These are phyloP conservation scores for Jasminum sambac DNA, from an alignment of 257 asterid genomes.

Conservation along the genomic window DNA sequence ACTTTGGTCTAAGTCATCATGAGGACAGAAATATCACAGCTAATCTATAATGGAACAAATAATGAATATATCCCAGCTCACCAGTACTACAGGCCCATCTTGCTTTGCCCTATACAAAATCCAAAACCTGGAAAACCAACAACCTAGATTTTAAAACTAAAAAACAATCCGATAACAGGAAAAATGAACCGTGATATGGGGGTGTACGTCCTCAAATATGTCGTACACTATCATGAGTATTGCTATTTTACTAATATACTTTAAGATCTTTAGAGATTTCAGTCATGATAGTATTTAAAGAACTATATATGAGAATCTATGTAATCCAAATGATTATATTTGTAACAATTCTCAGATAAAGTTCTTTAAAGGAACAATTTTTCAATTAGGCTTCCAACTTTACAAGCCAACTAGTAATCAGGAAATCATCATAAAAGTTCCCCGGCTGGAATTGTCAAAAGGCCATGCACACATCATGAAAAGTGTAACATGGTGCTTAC, in stretches of 20 bases:
- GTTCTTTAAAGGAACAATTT: too few relatives aligned
- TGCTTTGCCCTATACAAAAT: slow-evolving; percentile 81
- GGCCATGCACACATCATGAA: neutral
- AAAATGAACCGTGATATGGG: neutral
- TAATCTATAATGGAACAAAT: neutral
- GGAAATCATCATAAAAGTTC: neutral
- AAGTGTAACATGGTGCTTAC: neutral
- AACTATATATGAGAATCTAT: neutral
- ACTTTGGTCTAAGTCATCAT: slow-evolving; percentile 9
- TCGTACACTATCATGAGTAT: neutral
- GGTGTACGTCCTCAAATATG: neutral
- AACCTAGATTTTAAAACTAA: slow-evolving; percentile 6
- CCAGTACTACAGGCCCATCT: slow-evolving; percentile 94
- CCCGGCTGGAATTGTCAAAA: neutral
- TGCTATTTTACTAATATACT: neutral
- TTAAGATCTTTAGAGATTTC: slow-evolving; percentile 14
- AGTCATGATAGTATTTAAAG: slow-evolving; percentile 1
- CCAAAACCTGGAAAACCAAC: slow-evolving; percentile 69
- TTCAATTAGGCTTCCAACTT: neutral
- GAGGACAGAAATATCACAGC: neutral
- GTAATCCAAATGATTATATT: neutral
- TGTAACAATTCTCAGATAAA: neutral
- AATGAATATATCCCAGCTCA: slow-evolving; percentile 38
- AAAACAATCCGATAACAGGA: neutral
- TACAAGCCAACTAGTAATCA: neutral